Evolutionary conservation across 1,284 basidiomycete species (phyloP), one percentile per base, ranked within the genome.

Genomic region (Pseudozyma sp.): DNA sequence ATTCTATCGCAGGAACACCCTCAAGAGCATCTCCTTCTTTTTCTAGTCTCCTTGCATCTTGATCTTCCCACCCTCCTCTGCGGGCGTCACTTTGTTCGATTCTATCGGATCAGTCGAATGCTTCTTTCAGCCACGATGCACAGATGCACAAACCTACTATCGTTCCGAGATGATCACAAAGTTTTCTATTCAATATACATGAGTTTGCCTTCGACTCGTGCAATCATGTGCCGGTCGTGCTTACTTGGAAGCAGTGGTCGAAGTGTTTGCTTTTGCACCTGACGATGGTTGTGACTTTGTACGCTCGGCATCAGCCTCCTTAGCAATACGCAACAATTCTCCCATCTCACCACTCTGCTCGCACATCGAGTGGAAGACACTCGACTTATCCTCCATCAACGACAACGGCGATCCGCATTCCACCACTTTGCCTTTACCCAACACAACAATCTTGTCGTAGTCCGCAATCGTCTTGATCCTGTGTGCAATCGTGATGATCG

Each of bases 381-480:
- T 72, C 51, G 31, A 40, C 45, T 70, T 50, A 38, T 72, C 54
- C 25, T 66, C 57, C 45, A 93, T 87, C 9, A 94, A 87, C 25
- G 87, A 87, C n/a, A 85, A 85, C 0, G 92, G 92, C 51, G 87
- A 87, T 77, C 92, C 93, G 78, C 91, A 94, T 82, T 96, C 94
- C 3, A 90, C 88, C 57, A 97, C 93, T 3, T 88, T 88, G 8
- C 88, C 88, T 7, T 86, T 85, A 63, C 87, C 87, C 11, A 89
- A 83, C 3, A 89, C 88, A 5, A 88, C 78, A 38, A 90, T 89
- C 77, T 86, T 86, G 84, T 88, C 87, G 56, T 87, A 88, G 76
- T 88, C 87, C 75, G 87, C 86, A 62, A 91, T 89, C 2, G 90
- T 91, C 52, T 89, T 88, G 52, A 91, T 86, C 36, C 90, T 86